Base-by-base conservation (phyloP, 257 asterid species). In the Datura wrightii region DNA sequence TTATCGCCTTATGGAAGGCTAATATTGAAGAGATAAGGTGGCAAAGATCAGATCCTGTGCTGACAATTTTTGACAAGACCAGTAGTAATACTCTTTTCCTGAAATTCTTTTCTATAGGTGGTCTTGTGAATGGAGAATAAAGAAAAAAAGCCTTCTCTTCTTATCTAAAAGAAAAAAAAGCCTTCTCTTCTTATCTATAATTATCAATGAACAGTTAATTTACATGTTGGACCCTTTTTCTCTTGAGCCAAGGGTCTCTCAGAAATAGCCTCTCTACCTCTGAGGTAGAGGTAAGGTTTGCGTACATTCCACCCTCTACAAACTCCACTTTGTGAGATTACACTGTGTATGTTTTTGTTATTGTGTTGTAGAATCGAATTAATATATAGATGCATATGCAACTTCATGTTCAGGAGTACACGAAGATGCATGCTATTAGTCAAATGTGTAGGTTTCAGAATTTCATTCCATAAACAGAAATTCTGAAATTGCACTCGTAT, bases 1-100 rank as follows among this genome's bases (percentile, higher is more conserved):
- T 79, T 10, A 79, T 79, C 10, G 34, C 65, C 11, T 79, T 79
- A 79, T 79, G 83, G 83, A 79, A 1, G 69, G 67, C 69, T 58
- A 79, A 54, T 44, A 53, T 79, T 41, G 83, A 79, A 8, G 83
- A 79, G 67, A 36, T 58, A 79, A 79, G 67, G 48, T 2, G 6
- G 67, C 67, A 79, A 53, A 53, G 5, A 54, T 0, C 52, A 58
- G 37, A 79, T 79, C 69, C 83, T 55, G 53, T 58, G 67, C 52
- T 79, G 83, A 79, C 37, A 15, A 79, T 79, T 36, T 55, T 58
- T 9, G 83, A 79, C 67, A 79, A 36, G 18, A 10, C 69, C 83
- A 3, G 52, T 15, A 79, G 69, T 79, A 79, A 79, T 72, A 46
- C 41, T 72, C 41, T 72, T 72, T 48, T 19, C 18, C 1, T n/a